phyloP scores from a whole-genome alignment of 1,284 basidiomycete genomes.

The Ceratobasidium sp. region DNA sequence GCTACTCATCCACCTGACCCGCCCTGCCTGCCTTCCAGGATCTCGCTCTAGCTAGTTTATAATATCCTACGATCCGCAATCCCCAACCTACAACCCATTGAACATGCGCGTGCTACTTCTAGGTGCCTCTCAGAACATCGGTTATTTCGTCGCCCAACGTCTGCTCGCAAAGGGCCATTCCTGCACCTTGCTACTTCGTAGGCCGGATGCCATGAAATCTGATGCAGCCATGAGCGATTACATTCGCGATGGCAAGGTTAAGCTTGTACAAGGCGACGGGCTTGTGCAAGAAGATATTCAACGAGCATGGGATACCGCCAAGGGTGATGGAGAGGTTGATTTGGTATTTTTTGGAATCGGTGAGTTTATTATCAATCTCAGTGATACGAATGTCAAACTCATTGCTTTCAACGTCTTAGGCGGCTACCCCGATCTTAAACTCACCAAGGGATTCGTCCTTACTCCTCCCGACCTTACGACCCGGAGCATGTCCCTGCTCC shows the following conservation, averaged over 20 bases:
- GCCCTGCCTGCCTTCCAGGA: too few relatives aligned
- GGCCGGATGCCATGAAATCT: constrained; percentile 54
- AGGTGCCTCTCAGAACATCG: constrained; percentile 57
- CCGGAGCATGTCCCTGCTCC: constrained; percentile 56
- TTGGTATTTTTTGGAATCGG: constrained; percentile 59
- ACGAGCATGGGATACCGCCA: constrained; percentile 55
- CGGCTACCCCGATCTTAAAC: constrained; percentile 52
- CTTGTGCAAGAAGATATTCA: constrained; percentile 55
- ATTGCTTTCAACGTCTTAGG: constrained; percentile 47
- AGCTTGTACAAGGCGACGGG: constrained; percentile 60
- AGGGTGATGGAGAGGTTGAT: constrained; percentile 50
- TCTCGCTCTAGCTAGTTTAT: too few relatives aligned
- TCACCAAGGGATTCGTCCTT: constrained; percentile 55
- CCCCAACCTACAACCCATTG: not conserved
- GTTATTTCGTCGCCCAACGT: constrained; percentile 59
- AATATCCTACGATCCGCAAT: too few relatives aligned
- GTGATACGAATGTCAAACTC: not conserved
- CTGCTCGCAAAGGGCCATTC: constrained; percentile 58
- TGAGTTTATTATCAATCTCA: constrained; percentile 48
- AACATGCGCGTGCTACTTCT: not conserved
- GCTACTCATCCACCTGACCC: too few relatives aligned
- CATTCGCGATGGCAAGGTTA: constrained; percentile 55
- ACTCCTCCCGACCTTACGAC: constrained; percentile 59
- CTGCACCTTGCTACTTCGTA: constrained; percentile 61
- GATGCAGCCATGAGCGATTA: constrained; percentile 55